Percentiles rank a stretch among this genome's conserved stretches.
phyloP scores from a whole-genome alignment of 345 rosid genomes.

The Passiflora organensis region DNA sequence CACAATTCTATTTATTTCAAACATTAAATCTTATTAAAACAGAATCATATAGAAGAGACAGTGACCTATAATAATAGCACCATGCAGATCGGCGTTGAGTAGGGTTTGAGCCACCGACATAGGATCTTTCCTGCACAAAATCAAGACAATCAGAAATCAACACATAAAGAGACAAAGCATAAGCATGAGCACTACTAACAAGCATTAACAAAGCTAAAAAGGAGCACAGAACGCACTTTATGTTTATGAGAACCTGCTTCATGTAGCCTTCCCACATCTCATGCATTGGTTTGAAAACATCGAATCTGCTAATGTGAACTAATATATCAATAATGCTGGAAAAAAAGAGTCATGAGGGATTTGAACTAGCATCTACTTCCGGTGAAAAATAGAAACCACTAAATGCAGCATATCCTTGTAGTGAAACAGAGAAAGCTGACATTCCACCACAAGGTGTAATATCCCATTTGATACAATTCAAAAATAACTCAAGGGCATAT shows the following conservation, averaged over 20 bases:
- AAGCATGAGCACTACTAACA: too few species aligned
- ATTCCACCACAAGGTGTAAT: too few species aligned
- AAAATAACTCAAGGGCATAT: not conserved
- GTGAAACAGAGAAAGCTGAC: too few species aligned
- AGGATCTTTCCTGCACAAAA: slow-evolving; percentile 16
- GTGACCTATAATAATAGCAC: slow-evolving; percentile 20
- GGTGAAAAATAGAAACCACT: too few species aligned
- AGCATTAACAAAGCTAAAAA: not conserved
- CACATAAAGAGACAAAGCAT: slow-evolving; percentile 2
- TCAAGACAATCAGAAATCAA: not conserved
- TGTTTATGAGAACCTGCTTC: slow-evolving; percentile 43
- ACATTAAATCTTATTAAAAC: not conserved
- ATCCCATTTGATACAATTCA: not conserved
- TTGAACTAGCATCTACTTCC: too few species aligned
- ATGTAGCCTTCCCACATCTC: slow-evolving; percentile 64
- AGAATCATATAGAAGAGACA: not conserved
- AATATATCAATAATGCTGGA: slow-evolving; percentile 11
- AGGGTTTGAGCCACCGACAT: slow-evolving; percentile 16
- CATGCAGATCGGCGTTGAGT: slow-evolving; percentile 28
- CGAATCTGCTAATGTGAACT: slow-evolving; percentile 44
- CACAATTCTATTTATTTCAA: too few species aligned
- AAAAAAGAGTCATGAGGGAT: not conserved
- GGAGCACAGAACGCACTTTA: slow-evolving; percentile 38
- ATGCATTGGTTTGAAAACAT: slow-evolving; percentile 60
- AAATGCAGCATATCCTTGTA: too few species aligned